Conservation (phyloP, 2,329 filamentous ascomycete species). For the Claviceps sp. region DNA sequence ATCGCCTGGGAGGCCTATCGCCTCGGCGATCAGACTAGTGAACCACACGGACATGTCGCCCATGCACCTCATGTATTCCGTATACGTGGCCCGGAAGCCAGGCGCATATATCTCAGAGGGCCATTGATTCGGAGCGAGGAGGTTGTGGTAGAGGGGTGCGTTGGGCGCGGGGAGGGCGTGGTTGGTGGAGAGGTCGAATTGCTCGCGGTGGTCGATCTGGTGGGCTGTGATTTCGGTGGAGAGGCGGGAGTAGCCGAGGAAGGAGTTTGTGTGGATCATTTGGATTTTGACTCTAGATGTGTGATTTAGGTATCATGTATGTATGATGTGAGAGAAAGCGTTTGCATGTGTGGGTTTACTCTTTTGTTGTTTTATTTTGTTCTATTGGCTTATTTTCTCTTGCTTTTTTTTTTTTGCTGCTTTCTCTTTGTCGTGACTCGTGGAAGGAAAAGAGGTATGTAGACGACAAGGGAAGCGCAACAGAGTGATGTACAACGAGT, state of each 20-base stretch:
- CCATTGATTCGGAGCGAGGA: slow-evolving; percentile 72
- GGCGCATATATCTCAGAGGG: slow-evolving; percentile 51
- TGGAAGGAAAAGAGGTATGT: not conserved
- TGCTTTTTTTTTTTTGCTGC: not conserved
- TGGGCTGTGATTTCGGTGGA: slow-evolving; percentile 61
- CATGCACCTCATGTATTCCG: slow-evolving; percentile 68
- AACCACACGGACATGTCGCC: slow-evolving; percentile 57
- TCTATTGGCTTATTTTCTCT: no score
- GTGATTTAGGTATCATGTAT: not conserved
- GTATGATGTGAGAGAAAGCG: no score
- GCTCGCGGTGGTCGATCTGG: slow-evolving; percentile 66
- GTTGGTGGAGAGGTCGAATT: slow-evolving; percentile 74
- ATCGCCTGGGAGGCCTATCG: slow-evolving; percentile 53
- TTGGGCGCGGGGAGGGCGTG: slow-evolving; percentile 49
- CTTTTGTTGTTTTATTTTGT: no score
- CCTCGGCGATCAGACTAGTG: slow-evolving; percentile 70
- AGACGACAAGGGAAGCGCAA: not conserved
- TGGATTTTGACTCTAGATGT: slow-evolving; percentile 45
- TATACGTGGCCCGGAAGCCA: slow-evolving; percentile 52
- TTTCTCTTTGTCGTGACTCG: not conserved
- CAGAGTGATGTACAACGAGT: not conserved
- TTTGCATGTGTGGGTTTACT: not conserved
- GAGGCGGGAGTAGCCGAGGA: slow-evolving; percentile 55
- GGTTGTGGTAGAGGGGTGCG: slow-evolving; percentile 59
- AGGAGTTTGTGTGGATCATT: slow-evolving; percentile 61